These are phyloP conservation scores for Aspergillus fischeri DNA, from an alignment of 2,329 filamentous ascomycete genomes.

Conservation along the genomic window DNA sequence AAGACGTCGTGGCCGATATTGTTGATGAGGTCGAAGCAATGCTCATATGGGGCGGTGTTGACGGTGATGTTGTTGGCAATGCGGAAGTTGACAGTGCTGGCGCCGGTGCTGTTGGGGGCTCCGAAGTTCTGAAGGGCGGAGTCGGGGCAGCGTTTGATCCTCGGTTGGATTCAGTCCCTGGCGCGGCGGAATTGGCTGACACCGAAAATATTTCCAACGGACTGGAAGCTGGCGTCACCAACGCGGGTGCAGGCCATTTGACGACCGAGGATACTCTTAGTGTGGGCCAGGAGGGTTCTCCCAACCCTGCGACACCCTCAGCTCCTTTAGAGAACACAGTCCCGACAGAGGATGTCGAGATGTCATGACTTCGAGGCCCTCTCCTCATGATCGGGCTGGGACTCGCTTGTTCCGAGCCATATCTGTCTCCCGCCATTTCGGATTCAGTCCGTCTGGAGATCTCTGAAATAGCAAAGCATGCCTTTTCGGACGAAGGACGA, in stretches of 20 bases:
- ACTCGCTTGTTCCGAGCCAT: not conserved
- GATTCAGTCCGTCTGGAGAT: not conserved
- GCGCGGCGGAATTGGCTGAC: not conserved
- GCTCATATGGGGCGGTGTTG: conserved; percentile 59
- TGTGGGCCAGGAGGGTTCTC: conserved; percentile 20
- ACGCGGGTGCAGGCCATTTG: conserved; percentile 13
- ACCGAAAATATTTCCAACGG: conserved; percentile 14
- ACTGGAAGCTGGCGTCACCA: conserved; percentile 15
- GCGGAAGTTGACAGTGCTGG: conserved; percentile 21
- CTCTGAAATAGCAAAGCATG: not conserved
- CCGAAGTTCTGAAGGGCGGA: conserved; percentile 30
- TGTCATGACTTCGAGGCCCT: conserved; percentile 17
- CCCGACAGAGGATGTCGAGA: conserved; percentile 29
- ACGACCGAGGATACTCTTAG: conserved; percentile 22
- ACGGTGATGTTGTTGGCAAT: conserved; percentile 31
- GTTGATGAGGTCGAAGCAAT: conserved; percentile 79
- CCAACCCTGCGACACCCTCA: conserved; percentile 13
- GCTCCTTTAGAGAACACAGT: conserved; percentile 12
- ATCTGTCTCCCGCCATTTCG: not conserved
- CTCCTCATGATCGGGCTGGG: not conserved
- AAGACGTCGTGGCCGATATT: conserved; percentile 89
- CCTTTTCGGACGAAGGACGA: not conserved
- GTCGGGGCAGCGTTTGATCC: conserved; percentile 29
- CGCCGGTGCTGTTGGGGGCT: conserved; percentile 26
- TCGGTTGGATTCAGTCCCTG: conserved; percentile 10